phyloP scores from a whole-genome alignment of 2,329 filamentous ascomycete genomes.

The Curvularia eragrostidis region DNA sequence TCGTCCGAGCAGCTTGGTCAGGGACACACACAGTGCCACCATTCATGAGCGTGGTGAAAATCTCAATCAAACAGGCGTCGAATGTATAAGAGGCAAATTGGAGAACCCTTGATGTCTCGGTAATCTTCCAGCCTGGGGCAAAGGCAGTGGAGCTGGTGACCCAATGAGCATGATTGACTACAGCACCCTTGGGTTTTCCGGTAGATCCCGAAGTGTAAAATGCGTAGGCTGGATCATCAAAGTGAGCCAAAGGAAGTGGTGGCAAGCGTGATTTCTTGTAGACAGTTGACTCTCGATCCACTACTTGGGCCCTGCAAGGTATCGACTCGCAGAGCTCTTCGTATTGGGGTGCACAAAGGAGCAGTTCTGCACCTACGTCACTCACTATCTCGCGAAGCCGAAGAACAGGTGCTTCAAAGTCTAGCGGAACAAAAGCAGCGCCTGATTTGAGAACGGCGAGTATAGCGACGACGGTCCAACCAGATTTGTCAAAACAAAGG shows the following conservation, averaged over 20 bases:
- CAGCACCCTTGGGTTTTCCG: constrained; percentile 65
- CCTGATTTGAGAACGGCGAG: constrained; percentile 48
- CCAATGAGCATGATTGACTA: constrained; percentile 67
- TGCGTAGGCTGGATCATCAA: constrained; percentile 64
- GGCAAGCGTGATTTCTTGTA: constrained; percentile 39
- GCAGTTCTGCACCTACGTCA: constrained; percentile 39
- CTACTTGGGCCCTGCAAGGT: constrained; percentile 31
- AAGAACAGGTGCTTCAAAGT: constrained; percentile 46
- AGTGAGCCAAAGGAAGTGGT: constrained; percentile 43
- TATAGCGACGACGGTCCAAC: constrained; percentile 45
- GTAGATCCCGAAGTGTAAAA: constrained; percentile 67
- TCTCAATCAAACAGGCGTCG: constrained; percentile 56
- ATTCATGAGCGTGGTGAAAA: constrained; percentile 54
- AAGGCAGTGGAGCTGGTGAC: constrained; percentile 53
- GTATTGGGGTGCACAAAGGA: constrained; percentile 38
- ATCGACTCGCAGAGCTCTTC: constrained; percentile 35
- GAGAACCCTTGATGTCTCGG: constrained; percentile 62
- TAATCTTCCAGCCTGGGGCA: constrained; percentile 51
- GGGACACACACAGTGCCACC: constrained; percentile 60
- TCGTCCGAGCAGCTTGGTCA: constrained; percentile 55
- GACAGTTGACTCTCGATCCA: constrained; percentile 53
- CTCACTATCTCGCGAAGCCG: constrained; percentile 47
- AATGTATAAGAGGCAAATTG: constrained; percentile 57
- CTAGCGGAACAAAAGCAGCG: constrained; percentile 47
- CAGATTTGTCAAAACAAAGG: constrained; percentile 48